Evolutionary conservation across 441 rosid genomes (phyloP).

Genomic region (Corymbia citriodora): DNA sequence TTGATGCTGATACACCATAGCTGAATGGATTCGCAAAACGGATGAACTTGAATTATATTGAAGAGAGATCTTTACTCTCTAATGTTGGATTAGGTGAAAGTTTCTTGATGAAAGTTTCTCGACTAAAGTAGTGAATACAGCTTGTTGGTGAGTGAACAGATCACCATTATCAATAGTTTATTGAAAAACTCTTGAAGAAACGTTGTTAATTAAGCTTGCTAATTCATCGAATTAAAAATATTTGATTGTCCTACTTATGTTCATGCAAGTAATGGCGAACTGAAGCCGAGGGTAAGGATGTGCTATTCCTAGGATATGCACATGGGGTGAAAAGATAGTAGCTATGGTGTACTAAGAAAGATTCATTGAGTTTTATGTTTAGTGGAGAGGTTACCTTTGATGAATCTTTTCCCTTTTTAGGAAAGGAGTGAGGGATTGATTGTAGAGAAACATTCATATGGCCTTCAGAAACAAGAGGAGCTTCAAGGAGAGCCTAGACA

Average conservation of each 20-base stretch:
- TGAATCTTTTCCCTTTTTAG: background rate
- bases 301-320: background rate
- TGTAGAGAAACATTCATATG: background rate
- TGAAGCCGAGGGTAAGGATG: background rate
- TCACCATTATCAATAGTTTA: background rate
- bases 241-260: background rate
- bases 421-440: background rate
- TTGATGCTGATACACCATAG: background rate
- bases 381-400: background rate
- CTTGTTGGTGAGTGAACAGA: background rate
- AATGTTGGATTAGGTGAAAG: background rate
- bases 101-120: background rate
- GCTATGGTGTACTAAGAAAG: background rate
- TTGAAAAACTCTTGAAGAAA: background rate
- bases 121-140: background rate
- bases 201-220: background rate
- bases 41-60: background rate
- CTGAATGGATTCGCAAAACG: background rate
- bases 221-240: background rate
- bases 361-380: background rate
- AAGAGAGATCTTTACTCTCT: background rate
- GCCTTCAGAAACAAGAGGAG: background rate
- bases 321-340: background rate
- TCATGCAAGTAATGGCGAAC: background rate
- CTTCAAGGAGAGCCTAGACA: background rate